Base-by-base conservation (phyloP, 495 filamentous ascomycete genomes). In the Podospora pseudoanserina region DNA sequence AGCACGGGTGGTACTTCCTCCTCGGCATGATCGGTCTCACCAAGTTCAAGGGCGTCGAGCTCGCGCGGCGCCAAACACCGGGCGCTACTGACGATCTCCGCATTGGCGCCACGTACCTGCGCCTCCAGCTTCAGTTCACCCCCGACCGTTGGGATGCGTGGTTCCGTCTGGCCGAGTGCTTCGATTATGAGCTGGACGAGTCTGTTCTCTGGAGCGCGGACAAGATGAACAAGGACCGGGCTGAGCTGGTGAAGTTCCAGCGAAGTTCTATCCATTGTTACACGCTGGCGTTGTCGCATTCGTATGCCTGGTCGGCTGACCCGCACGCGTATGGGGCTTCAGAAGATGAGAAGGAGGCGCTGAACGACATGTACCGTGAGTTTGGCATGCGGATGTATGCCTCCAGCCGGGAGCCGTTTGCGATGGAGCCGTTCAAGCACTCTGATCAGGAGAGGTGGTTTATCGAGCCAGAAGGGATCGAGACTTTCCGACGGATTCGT, bases 191-290 rank as follows among this genome's bases (percentile, higher is more conserved):
- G 74, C 78, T 98, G 60, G 96, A 99, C 67, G 96, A 99, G 74
- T 87, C 90, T 2, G 90, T 96, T 13, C 89, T 93, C 5, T 98
- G 96, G 95, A 89, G 88, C n/a, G 91, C 95, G 4, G 96, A 99
- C 65, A 96, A 96, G 74, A 88, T 98, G 75, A 97, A 98, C 77
- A 94, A 91, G 74, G 89, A 91, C 69, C 87, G 87, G 58, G 78
- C 80, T 6, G 92, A 96, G 58, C 77, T 99, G 53, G 86, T 91
- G 18, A 85, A 83, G 20, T 82, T 89, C 68, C 93, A 99, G 77
- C 86, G 96, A 30, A 85, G 86, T 71, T 87, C 93, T 4, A 97
- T 99, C 70, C 91, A 97, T 76, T 96, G 93, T 73, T 99, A 97
- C 76, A 88, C 91, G 16, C 93, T 98, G 84, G 93, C 95, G 2